A percentile compares a stretch with the other conserved stretches of the same genome.
phyloP scores from a whole-genome alignment of 2,329 filamentous ascomycete genomes.

The Mycosphaerella sp. region DNA sequence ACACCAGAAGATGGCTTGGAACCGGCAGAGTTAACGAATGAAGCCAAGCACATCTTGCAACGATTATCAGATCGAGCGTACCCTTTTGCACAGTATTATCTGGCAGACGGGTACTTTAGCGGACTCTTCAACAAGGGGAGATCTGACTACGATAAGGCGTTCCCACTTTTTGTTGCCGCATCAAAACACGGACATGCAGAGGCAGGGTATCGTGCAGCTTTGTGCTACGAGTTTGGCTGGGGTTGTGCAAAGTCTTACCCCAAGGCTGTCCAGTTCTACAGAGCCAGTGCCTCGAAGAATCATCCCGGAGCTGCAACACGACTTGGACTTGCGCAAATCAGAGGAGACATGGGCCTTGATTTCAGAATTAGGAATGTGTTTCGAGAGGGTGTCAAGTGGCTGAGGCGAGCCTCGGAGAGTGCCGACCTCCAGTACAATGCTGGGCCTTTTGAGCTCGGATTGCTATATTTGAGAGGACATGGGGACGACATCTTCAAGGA shows the following conservation, averaged over 20 bases:
- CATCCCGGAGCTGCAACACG: constrained; percentile 94
- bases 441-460: constrained; percentile 83
- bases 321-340: constrained; percentile 82
- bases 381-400: constrained; percentile 89
- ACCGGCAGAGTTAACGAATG: constrained; percentile 64
- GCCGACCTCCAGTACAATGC: constrained; percentile 89
- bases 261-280: constrained; percentile 90
- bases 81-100: constrained; percentile 96
- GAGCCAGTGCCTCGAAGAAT: constrained; percentile 82
- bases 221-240: constrained; percentile 99
- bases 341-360: constrained; percentile 71
- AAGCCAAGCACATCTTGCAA: constrained; percentile 85
- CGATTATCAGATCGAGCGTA: constrained; percentile 80
- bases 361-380: constrained; percentile 56
- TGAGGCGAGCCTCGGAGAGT: constrained; percentile 85
- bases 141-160: constrained; percentile 83
- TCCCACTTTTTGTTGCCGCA: constrained; percentile 84
- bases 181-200: constrained; percentile 97
- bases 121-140: constrained; percentile 94
- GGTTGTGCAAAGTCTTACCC: constrained; percentile 82
- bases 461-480: constrained; percentile 86
- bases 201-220: constrained; percentile 82
- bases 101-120: constrained; percentile 89
- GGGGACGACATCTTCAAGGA: constrained; percentile 93
- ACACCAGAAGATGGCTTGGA: constrained; percentile 38